Conservation (phyloP, 495 filamentous ascomycete species). For the Penicillium maclennaniae region DNA sequence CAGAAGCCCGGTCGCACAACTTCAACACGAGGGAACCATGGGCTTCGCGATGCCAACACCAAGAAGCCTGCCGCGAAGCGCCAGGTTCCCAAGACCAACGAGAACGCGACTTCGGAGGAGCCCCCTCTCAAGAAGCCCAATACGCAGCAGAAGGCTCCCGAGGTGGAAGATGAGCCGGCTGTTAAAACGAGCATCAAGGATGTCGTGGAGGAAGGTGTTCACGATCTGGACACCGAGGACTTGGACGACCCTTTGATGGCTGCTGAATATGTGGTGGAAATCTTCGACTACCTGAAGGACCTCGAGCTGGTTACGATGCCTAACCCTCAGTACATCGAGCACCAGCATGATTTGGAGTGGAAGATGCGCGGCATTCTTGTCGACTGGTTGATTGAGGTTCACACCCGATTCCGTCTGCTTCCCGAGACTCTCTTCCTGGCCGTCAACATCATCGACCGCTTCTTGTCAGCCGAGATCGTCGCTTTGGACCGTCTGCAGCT, state of each 20-base stretch:
- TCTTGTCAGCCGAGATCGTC: slow-evolving; percentile 89
- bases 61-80: slow-evolving; percentile 49
- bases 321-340: slow-evolving; percentile 89
- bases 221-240: slow-evolving; percentile 79
- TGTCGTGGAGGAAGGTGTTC: slow-evolving; percentile 21
- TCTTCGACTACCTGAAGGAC: slow-evolving; percentile 92
- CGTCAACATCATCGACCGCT: slow-evolving; percentile 97
- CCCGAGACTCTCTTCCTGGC: slow-evolving; percentile 97
- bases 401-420: slow-evolving; percentile 92
- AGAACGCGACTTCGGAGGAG: slow-evolving; percentile 54
- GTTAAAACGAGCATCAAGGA: neutral
- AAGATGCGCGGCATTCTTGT: slow-evolving; percentile 96
- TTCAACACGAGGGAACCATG: slow-evolving; percentile 59
- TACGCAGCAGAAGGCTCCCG: slow-evolving; percentile 45
- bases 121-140: slow-evolving; percentile 52
- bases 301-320: slow-evolving; percentile 80
- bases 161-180: neutral
- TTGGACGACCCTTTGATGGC: slow-evolving; percentile 93
- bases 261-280: slow-evolving; percentile 93
- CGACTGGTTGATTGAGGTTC: slow-evolving; percentile 98
- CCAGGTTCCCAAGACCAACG: slow-evolving; percentile 34
- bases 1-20: slow-evolving; percentile 70
- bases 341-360: slow-evolving; percentile 94
- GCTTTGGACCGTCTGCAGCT: slow-evolving; percentile 92
- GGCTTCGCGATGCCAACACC: slow-evolving; percentile 60